phyloP scores from a whole-genome alignment of 768 basidiomycete genomes.

The Boletellus emodensis region DNA sequence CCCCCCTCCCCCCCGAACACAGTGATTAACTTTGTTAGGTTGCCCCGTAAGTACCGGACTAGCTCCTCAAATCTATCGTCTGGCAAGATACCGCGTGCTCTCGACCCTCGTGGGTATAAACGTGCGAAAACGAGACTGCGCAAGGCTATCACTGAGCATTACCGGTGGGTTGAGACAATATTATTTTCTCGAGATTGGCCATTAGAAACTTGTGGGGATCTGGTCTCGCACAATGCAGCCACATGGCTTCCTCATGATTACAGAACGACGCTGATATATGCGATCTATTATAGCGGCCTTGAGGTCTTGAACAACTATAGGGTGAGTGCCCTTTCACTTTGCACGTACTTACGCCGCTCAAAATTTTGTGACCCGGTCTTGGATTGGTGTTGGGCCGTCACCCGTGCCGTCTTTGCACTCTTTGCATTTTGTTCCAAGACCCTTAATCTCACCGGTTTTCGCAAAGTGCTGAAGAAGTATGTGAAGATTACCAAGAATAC shows the following conservation, averaged over 20 bases:
- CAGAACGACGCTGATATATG: slow-evolving; percentile 8
- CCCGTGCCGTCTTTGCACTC: not conserved
- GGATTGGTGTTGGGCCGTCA: not conserved
- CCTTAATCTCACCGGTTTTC: slow-evolving; percentile 86
- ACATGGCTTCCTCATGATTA: not conserved
- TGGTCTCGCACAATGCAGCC: not conserved
- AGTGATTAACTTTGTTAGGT: not conserved
- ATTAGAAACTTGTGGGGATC: not conserved
- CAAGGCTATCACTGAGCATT: slow-evolving; percentile 79
- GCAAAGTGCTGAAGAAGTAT: slow-evolving; percentile 83
- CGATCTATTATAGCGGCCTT: slow-evolving; percentile 48
- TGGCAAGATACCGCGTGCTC: slow-evolving; percentile 11
- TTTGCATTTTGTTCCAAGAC: slow-evolving; percentile 41
- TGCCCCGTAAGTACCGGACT: not conserved
- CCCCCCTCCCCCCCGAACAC: not conserved
- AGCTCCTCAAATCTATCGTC: not conserved
- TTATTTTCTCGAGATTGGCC: not conserved
- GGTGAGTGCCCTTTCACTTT: slow-evolving; percentile 36
- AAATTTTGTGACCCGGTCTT: not conserved
- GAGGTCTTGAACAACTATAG: slow-evolving; percentile 89
- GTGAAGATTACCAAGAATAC: slow-evolving; percentile 74
- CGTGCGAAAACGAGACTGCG: slow-evolving; percentile 83
- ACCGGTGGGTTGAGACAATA: slow-evolving; percentile 46
- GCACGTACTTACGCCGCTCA: not conserved
- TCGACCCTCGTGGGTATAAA: slow-evolving; percentile 75